Percentiles rank a stretch among this genome's conserved stretches.
phyloP scores from a whole-genome alignment of 495 filamentous ascomycete genomes.

The Penicillium egyptiacum region DNA sequence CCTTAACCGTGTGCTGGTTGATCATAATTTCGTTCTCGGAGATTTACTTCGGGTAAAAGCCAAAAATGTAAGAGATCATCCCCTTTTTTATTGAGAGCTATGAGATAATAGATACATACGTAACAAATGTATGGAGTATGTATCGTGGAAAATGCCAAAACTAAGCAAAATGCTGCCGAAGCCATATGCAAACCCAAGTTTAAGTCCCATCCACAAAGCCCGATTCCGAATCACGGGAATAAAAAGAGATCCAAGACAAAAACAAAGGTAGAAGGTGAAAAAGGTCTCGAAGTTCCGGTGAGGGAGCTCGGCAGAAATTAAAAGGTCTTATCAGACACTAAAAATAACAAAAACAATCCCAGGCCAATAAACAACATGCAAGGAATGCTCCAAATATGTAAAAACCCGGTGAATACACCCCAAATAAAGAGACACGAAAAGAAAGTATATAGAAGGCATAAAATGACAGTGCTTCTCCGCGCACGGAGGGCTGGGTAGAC shows the following conservation, averaged over 20 bases:
- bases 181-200: conserved; percentile 23
- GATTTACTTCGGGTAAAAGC: neutral
- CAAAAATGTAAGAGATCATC: neutral
- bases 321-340: conserved; percentile 29
- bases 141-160: conserved; percentile 12
- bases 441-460: conserved; percentile 20
- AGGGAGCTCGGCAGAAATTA: conserved; percentile 25
- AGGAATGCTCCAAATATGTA: conserved; percentile 34
- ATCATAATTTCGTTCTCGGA: conserved; percentile 11
- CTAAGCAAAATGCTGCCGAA: conserved; percentile 28
- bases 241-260: conserved; percentile 11
- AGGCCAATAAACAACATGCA: conserved; percentile 35
- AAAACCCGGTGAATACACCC: conserved; percentile 26
- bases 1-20: conserved; percentile 1
- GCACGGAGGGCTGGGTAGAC: conserved; percentile 12
- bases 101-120: conserved; percentile 21
- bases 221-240: conserved; percentile 9
- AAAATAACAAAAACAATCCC: conserved; percentile 21
- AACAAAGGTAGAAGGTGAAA: conserved; percentile 17
- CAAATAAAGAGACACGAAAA: conserved; percentile 26
- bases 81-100: conserved; percentile 16
- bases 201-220: conserved; percentile 11
- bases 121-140: conserved; percentile 23
- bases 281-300: conserved; percentile 14
- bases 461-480: conserved; percentile 22